Conservation (phyloP, 495 filamentous ascomycete genomes). For the Xylaria palmicola region DNA sequence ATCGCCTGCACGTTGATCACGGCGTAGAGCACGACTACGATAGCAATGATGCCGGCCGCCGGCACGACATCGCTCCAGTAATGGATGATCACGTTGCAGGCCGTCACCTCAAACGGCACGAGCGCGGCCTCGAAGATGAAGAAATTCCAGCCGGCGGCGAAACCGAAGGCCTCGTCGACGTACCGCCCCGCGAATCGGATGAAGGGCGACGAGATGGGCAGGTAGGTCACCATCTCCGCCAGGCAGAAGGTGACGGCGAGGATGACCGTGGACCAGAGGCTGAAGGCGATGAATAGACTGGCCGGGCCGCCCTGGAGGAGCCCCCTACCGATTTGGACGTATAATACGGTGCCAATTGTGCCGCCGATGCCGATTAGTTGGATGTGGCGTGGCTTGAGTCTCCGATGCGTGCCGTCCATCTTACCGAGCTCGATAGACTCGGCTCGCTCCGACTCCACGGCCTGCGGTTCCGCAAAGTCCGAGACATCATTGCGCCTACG, state of each 20-base stretch:
- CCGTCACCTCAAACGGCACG: constrained; percentile 64
- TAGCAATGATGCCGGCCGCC: constrained; percentile 55
- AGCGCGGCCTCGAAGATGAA: constrained; percentile 62
- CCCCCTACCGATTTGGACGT: constrained; percentile 68
- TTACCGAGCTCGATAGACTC: constrained; percentile 22
- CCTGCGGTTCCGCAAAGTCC: not conserved
- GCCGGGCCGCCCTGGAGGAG: constrained; percentile 71
- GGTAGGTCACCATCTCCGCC: constrained; percentile 73
- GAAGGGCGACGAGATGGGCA: constrained; percentile 72
- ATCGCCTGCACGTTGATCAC: constrained; percentile 55
- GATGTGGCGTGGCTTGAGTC: constrained; percentile 50
- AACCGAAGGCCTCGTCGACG: constrained; percentile 63
- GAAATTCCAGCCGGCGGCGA: constrained; percentile 66
- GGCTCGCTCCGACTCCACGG: constrained; percentile 10
- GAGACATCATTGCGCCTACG: not conserved
- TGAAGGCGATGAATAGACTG: constrained; percentile 74
- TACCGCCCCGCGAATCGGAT: constrained; percentile 73
- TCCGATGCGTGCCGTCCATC: constrained; percentile 37
- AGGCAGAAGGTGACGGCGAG: constrained; percentile 60
- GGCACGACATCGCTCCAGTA: constrained; percentile 63
- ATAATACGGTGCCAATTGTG: constrained; percentile 72
- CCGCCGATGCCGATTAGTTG: constrained; percentile 49
- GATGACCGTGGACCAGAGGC: constrained; percentile 60
- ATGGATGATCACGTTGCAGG: constrained; percentile 61
- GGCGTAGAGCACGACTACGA: constrained; percentile 57